Evolutionary conservation across 306 rosid genomes (phyloP), one percentile per base, ranked within the genome.

Genomic region (Psophocarpus tetragonolobus): DNA sequence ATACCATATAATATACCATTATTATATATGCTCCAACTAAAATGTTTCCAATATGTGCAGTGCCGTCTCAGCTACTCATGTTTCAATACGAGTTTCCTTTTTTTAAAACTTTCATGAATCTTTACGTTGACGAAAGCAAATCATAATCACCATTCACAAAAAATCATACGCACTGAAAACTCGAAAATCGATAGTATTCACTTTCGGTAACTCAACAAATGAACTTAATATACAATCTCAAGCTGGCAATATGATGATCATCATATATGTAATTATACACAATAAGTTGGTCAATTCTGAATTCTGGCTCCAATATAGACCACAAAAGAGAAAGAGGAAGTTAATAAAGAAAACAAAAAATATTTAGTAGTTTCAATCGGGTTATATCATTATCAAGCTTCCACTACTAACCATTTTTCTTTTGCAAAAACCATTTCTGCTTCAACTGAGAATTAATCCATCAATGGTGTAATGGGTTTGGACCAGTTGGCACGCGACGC

Each of bases 401-500:
- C 84, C 80, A 73, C 85, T 80, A 76, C 88, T 84, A 82, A 80
- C 84, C 87, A 75, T 78, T 79, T 66, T 8, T 61, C 54, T 64
- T 76, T 57, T 36, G 41, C 33, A 44, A 65, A 44, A 65, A 20
- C 29, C 41, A 33, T 70, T 58, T 20, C 1, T 32, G 20, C 30
- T n/a, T 39, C 75, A 74, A 54, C 4, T 53, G 65, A 65, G 63
- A 69, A 54, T 50, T 74, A 48, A 44, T 15, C 68, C 73, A 86
- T 84, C 88, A 89, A 77, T 94, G 96, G 91, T 94, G 98, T 80
- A 94, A 87, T 14, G 97, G 98, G 56, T 94, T 94, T 45, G 98
- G 98, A 83, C 98, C 98, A 0, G 91, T 92, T 17, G 98, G 98
- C 33, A 94, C 98, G 1, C 91, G 93, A 15, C 97, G 94, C 81